Conservation (phyloP, 2,329 filamentous ascomycete genomes). For the Pseudohalonectria lignicola region DNA sequence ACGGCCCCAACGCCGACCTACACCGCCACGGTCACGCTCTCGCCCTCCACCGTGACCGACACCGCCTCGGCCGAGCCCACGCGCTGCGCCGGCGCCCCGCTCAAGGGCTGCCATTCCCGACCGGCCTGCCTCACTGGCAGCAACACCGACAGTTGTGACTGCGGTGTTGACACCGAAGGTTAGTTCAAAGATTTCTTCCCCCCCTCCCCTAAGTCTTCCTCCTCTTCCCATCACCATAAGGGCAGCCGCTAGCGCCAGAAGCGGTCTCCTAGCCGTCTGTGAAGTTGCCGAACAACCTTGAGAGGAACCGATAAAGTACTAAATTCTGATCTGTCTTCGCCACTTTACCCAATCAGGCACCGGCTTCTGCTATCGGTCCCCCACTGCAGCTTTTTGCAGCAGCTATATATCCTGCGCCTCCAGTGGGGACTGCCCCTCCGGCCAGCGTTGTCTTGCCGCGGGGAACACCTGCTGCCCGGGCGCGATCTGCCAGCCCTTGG, state of each 20-base stretch:
- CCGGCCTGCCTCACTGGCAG: not conserved
- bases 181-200: not conserved
- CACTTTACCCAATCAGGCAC: not conserved
- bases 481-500: not conserved
- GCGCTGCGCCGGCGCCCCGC: not conserved
- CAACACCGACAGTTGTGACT: not conserved
- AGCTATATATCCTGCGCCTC: not conserved
- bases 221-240: not conserved
- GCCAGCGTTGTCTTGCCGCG: not conserved
- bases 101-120: not conserved
- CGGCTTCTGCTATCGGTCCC: not conserved
- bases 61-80: not conserved
- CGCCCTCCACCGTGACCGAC: not conserved
- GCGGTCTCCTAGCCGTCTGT: too few species aligned
- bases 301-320: too few species aligned
- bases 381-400: not conserved
- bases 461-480: not conserved
- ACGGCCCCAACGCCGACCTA: constrained; percentile 1
- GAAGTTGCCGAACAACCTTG: too few species aligned
- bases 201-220: not conserved
- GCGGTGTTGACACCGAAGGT: not conserved
- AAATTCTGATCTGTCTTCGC: not conserved
- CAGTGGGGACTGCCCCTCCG: not conserved
- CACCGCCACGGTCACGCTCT: constrained; percentile 1
- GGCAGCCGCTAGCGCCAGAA: too few species aligned